phyloP scores from a whole-genome alignment of 176 grass and related monocot species.

The Lolium perenne region DNA sequence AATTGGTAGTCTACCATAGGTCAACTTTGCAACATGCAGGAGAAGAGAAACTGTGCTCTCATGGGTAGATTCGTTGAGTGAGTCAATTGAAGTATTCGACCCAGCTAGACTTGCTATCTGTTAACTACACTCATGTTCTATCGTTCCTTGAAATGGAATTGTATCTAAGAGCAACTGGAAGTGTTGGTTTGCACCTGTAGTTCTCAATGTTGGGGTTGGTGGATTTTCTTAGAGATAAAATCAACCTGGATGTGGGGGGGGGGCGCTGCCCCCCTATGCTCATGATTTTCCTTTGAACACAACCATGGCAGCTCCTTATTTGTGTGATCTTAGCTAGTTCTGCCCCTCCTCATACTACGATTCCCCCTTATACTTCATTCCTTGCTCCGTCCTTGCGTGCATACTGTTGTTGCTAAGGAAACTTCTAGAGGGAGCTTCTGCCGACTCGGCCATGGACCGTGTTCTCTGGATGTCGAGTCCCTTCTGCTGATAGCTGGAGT shows the following conservation, averaged over 20 bases:
- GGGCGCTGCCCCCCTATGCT: too few relatives aligned
- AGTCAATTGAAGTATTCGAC: background rate
- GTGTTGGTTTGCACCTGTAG: background rate
- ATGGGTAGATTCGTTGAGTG: background rate
- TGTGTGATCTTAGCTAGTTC: too few relatives aligned
- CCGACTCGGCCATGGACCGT: too few relatives aligned
- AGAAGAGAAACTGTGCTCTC: background rate
- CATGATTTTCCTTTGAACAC: too few relatives aligned
- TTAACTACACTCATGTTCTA: background rate
- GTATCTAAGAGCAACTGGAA: background rate
- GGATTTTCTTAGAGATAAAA: background rate
- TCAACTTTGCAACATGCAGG: too few relatives aligned
- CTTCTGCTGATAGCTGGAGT: background rate
- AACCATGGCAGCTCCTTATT: too few relatives aligned
- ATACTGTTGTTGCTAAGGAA: too few relatives aligned
- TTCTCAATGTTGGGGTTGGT: background rate
- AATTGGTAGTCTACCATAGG: too few relatives aligned
- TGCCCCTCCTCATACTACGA: too few relatives aligned
- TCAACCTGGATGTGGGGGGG: slow-evolving; percentile 11
- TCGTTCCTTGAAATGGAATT: background rate
- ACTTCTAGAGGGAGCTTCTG: too few relatives aligned
- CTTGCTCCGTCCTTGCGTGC: too few relatives aligned
- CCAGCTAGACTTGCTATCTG: background rate
- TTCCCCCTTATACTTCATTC: too few relatives aligned
- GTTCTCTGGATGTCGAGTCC: background rate